Base-by-base conservation (phyloP, 345 rosid genomes). In the Aurinia saxatilis region DNA sequence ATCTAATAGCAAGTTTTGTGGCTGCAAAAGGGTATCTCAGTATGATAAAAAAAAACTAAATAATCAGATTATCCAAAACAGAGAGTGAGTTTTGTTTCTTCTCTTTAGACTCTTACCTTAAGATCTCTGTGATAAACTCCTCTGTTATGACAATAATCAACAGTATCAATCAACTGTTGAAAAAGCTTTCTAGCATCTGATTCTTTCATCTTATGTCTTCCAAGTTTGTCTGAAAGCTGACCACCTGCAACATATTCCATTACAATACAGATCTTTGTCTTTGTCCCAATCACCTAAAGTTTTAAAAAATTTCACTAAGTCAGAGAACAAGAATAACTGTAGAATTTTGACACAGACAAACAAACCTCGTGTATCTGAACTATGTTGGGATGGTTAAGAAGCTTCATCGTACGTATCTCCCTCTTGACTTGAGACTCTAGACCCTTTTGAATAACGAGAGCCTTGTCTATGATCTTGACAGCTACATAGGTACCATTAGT, bases 121-220 rank as follows among this genome's bases (percentile, higher is more conserved):
- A 89, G 76, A 73, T 87, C 98, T 78, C 98, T 86, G 66, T 89
- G 96, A 61, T 76, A 83, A 75, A 89, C 95, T 57, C 95, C 96
- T 81, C 78, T 86, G 78, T 74, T 74, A 61, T 89, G 96, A 69
- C 96, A 89, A 12, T 82, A 81, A 59, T 83, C 95, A 44, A 87
- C 93, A 8, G 96, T 86, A 74, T 92, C 95, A 14, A 89, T 79
- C 76, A 92, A 36, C 38, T 92, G 97, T 37, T 92, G 97, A 73
- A 92, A 89, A 36, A 85, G 46, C 67, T 76, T 82, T 73, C 95
- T 85, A 4, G 93, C 95, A 68, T 85, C 91, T 16, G 78, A 51
- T 79, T 92, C 96, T 36, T 74, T 54, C 19, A 89, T 39, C 65
- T 73, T 89, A 53, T 71, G 79, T 21, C 84, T 75, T 57, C 79